Evolutionary conservation across 2,329 filamentous ascomycete genomes (phyloP), one percentile per base, ranked within the genome.

Genomic region (Didymosphaeria variabile): DNA sequence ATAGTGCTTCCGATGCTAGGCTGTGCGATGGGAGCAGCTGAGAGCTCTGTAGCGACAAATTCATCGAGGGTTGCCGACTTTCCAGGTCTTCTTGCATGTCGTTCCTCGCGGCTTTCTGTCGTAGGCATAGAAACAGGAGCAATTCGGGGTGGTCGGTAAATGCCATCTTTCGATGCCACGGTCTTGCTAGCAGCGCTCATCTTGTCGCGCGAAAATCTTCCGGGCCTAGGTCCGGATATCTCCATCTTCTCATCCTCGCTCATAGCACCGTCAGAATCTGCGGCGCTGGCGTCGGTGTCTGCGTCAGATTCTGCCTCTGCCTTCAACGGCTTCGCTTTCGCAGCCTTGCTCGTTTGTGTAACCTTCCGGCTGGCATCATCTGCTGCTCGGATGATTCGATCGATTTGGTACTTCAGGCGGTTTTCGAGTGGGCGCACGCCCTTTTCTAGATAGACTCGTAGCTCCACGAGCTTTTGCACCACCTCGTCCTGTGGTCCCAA

Each of bases 1-100:
- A 97, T 96, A 19, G 92, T 97, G 59, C 91, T 95, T 62, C 95
- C 96, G 70, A 99, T 96, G 68, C 91, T 96, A 57, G 94, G 93
- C 76, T 96, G 87, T 1, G 93, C 92, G 60, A 92, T 80, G 0
- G 95, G 95, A 2, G 92, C 92, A 6, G 86, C 80, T 0, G 93
- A 94, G 61, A 98, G 85, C 78, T 99, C 95, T 19, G 91, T 89
- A 53, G 86, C 88, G 65, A 99, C 88, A 72, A 96, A 99, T 73
- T 98, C 94, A 74, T 98, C 94, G 74, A 99, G 88, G 0, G 93
- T 93, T 50, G 89, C 88, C 0, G 94, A 97, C 74, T 91, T 92
- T 63, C 87, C 84, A 2, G 88, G 86, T 45, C 87, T 84, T 45
- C 87, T 86, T 3, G 88, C 84, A 32, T 82, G 79, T 64, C 88